Conservation (phyloP, 352 stramenopile genomes). For the Globisporangium nodosum region DNA sequence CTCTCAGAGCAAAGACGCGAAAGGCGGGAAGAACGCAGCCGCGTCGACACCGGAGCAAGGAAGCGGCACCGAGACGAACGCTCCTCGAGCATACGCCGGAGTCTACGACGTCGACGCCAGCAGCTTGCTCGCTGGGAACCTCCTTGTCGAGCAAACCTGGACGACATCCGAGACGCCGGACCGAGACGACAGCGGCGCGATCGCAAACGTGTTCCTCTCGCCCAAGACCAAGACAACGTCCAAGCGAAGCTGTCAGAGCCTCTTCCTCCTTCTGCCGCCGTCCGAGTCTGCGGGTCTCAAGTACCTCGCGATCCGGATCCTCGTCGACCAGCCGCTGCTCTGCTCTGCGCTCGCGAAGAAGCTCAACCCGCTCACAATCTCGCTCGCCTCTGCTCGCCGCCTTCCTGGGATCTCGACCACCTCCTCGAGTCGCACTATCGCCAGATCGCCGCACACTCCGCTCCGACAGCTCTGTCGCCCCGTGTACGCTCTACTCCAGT, state of each 20-base stretch:
- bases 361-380: slow-evolving; percentile 69
- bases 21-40: slow-evolving; percentile 13
- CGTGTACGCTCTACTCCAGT: slow-evolving; percentile 46
- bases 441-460: slow-evolving; percentile 28
- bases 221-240: slow-evolving; percentile 2
- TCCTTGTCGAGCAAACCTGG: slow-evolving; percentile 50
- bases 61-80: slow-evolving; percentile 6
- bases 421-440: slow-evolving; percentile 7
- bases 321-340: slow-evolving; percentile 45
- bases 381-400: slow-evolving; percentile 28
- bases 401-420: slow-evolving; percentile 43
- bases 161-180: slow-evolving; percentile 1
- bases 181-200: neutral
- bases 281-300: slow-evolving; percentile 21
- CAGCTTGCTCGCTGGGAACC: slow-evolving; percentile 29
- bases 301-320: slow-evolving; percentile 45
- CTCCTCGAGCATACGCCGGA: slow-evolving; percentile 28
- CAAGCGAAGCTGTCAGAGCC: slow-evolving; percentile 13
- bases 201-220: slow-evolving; percentile 1
- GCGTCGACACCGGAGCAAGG: slow-evolving; percentile 1
- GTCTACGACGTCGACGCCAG: slow-evolving; percentile 65
- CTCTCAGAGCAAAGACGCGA: slow-evolving; percentile 26
- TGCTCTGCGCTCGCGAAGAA: slow-evolving; percentile 24
- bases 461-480: slow-evolving; percentile 45
- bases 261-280: slow-evolving; percentile 21